Conservation (phyloP, 441 rosid genomes). For the Gossypium lobatum region DNA sequence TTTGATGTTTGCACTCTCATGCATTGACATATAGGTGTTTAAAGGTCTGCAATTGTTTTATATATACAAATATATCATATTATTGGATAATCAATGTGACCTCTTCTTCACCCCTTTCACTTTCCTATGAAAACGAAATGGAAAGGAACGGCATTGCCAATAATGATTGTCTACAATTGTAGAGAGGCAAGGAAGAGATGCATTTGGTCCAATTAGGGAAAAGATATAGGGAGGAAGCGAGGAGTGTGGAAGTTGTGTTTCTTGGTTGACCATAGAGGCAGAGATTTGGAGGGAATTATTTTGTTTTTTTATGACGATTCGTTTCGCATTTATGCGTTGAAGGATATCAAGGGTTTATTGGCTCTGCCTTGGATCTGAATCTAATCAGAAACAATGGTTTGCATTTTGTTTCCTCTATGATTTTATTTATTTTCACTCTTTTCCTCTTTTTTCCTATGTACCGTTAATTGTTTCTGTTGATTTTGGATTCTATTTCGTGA, state of each 20-base stretch:
- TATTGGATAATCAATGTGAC: constrained; percentile 5
- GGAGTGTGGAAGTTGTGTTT: not conserved
- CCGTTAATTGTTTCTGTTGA: not conserved
- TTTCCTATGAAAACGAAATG: not conserved
- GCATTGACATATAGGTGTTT: constrained; percentile 9
- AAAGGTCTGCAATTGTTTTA: constrained; percentile 23
- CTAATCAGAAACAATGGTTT: constrained; percentile 28
- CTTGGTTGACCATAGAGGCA: constrained; percentile 8
- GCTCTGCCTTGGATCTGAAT: constrained; percentile 23
- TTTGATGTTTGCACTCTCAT: not conserved
- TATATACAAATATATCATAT: not conserved
- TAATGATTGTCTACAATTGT: not conserved
- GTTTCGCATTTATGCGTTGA: constrained; percentile 12
- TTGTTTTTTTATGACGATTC: not conserved
- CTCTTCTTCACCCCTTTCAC: constrained; percentile 7
- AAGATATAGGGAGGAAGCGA: not conserved
- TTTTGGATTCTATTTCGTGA: not conserved
- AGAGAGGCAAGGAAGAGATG: not conserved
- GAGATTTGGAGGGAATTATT: constrained; percentile 5
- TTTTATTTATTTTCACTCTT: not conserved
- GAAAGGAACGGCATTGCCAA: not conserved
- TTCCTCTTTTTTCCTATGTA: not conserved
- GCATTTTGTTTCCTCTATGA: constrained; percentile 3
- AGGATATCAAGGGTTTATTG: constrained; percentile 22
- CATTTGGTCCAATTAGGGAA: not conserved